phyloP scores from a whole-genome alignment of 257 asterid species.

The Eustoma russellianum region DNA sequence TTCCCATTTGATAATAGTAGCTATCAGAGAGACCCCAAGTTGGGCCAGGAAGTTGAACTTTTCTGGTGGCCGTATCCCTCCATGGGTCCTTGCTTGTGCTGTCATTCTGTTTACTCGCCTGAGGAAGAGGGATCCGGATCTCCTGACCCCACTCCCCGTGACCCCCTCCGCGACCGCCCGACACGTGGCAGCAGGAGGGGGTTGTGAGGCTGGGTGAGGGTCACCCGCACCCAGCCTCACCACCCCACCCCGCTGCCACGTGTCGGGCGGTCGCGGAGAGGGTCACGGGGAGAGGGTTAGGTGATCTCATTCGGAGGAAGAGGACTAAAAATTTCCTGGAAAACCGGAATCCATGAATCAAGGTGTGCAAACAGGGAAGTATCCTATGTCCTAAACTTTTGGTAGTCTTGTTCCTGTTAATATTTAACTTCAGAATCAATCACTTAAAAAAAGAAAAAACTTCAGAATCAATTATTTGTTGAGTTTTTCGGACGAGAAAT shows the following conservation, averaged over 20 bases:
- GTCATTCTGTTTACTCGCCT: conserved; percentile 71
- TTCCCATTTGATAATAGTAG: conserved; percentile 43
- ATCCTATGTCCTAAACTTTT: background rate
- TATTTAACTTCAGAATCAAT: background rate
- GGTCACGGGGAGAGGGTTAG: too few species aligned
- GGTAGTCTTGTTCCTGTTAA: background rate
- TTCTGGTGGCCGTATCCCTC: conserved; percentile 41
- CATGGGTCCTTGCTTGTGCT: conserved; percentile 75
- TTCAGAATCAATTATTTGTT: too few species aligned
- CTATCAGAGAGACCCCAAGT: conserved; percentile 52
- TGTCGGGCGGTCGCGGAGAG: too few species aligned
- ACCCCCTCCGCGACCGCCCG: too few species aligned
- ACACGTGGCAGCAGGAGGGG: too few species aligned
- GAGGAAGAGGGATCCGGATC: conserved; percentile 92
- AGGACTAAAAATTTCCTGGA: conserved; percentile 56
- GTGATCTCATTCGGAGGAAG: too few species aligned
- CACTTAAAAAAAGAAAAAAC: too few species aligned
- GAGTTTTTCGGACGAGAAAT: too few species aligned
- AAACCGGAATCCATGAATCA: conserved; percentile 22
- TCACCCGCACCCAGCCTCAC: too few species aligned
- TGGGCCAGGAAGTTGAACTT: conserved; percentile 54
- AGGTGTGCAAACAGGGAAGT: background rate
- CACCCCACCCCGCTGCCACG: too few species aligned
- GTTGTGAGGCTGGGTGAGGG: too few species aligned
- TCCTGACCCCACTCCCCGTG: too few species aligned